phyloP scores from a whole-genome alignment of 2,329 filamentous ascomycete genomes.

The Fusarium beomiforme region DNA sequence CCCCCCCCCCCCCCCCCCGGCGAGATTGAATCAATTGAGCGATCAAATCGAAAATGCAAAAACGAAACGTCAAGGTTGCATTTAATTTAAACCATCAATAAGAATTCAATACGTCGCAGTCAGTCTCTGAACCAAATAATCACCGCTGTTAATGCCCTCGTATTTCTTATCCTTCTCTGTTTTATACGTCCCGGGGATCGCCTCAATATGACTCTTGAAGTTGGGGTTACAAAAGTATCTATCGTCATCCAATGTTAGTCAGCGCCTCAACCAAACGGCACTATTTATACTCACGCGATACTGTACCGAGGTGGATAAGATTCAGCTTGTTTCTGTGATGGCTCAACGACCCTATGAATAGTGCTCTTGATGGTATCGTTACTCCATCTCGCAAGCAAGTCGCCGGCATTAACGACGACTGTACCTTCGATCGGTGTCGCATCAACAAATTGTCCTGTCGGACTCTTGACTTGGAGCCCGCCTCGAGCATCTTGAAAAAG shows the following conservation, averaged over 20 bases:
- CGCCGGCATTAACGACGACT: conserved; percentile 89
- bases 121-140: conserved; percentile 83
- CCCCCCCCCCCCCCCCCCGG: no score
- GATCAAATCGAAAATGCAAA: neutral
- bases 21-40: no score
- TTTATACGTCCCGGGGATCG: conserved; percentile 79
- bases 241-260: conserved; percentile 8
- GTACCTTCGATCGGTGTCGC: conserved; percentile 84
- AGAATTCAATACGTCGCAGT: conserved; percentile 73
- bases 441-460: conserved; percentile 81
- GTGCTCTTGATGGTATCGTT: conserved; percentile 94
- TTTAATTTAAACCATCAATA: neutral
- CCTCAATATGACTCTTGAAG: conserved; percentile 78
- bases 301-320: conserved; percentile 83
- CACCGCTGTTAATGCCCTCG: conserved; percentile 76
- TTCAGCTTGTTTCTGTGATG: conserved; percentile 67
- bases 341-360: conserved; percentile 89
- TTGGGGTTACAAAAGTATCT: conserved; percentile 92
- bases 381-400: conserved; percentile 86
- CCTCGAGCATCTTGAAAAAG: conserved; percentile 69
- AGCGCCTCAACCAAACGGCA: no score
- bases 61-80: neutral
- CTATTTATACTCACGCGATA: conserved; percentile 70
- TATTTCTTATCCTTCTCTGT: conserved; percentile 79
- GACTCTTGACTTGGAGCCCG: conserved; percentile 70